Base-by-base conservation (phyloP, 371 early-diverging fungal species). In the Nematocida sp. region DNA sequence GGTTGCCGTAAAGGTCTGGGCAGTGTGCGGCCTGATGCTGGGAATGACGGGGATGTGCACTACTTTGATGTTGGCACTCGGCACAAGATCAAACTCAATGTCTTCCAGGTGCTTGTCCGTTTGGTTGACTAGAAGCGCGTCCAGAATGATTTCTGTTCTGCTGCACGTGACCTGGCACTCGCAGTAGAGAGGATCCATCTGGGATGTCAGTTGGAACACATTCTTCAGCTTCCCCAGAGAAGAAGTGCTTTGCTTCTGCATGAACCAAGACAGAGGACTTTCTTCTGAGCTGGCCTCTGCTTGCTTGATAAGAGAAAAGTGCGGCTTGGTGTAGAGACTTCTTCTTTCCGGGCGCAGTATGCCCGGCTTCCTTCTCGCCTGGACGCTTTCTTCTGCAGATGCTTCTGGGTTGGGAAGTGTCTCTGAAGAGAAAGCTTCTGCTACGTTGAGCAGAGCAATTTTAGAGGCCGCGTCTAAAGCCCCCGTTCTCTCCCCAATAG, bases 41-140 rank as follows among this genome's bases (percentile, higher is more conserved):
- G 94, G 79, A 90, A 88, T 40, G 90, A 87, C n/a, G 87, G 84
- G 27, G 93, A 93, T 58, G 89, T 87, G 80, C 92, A 95, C n/a
- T 92, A 92, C 86, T 83, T 91, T 92, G 51, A 98, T 85, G 79
- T 96, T 94, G 66, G 94, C 93, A 77, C 95, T 83, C 3, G 94
- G 92, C 23, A 91, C 90, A 83, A 98, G 94, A 82, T 98, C 96
- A 52, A 96, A 86, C 8, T 90, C 87, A 76, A 98, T 81, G 82
- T 94, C 93, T 82, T 95, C 95, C 67, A 98, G 85, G 31, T 94
- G 93, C 54, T 90, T 90, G 50, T 85, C 85, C 0, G 97, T 96
- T 84, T 96, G 96, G 82, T 98, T 98, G 62, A 96, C 94, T 66
- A 96, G 87, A 76, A 98, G 85, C 31, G 96, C 88, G 83, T 98